Percentiles rank a stretch among this genome's conserved stretches.
Evolutionary conservation across 139 green algal genomes (phyloP).

Genomic region (Coelastrella sp.): DNA sequence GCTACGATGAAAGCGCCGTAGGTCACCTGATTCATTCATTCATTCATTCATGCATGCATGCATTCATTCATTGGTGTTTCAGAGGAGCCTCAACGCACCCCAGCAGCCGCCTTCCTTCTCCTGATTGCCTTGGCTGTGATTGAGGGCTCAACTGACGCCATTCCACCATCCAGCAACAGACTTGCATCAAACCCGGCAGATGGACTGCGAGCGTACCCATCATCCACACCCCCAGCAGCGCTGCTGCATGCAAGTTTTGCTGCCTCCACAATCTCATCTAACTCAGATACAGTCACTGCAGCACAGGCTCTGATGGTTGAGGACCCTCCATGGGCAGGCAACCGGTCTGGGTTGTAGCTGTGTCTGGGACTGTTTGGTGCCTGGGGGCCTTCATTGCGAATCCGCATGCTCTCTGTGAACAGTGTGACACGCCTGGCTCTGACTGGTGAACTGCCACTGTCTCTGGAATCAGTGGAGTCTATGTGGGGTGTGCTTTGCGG

Average conservation of each 20-base stretch:
- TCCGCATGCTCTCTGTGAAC: constrained; percentile 35
- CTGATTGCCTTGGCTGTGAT: constrained; percentile 39
- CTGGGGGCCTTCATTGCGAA: neutral
- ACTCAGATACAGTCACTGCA: neutral
- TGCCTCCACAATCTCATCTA: constrained; percentile 2
- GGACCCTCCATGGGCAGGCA: neutral
- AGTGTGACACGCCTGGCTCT: constrained; percentile 18
- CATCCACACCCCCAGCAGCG: neutral
- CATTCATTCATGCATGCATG: neutral
- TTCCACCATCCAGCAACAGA: neutral
- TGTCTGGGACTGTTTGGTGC: neutral
- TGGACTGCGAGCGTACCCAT: neutral
- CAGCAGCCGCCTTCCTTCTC: constrained; percentile 20
- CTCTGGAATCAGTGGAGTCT: neutral
- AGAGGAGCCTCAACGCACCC: neutral
- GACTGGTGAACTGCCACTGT: neutral
- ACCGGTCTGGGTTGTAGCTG: neutral
- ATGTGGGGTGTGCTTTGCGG: neutral
- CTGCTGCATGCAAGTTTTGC: neutral
- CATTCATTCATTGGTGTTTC: neutral
- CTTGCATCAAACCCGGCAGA: neutral
- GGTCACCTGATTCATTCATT: no score
- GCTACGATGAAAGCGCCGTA: no score
- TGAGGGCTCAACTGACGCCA: constrained; percentile 22
- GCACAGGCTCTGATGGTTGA: neutral